These are phyloP conservation scores for Creolimax fragrantissima DNA, from an alignment of 78 protist genomes.

Conservation along the genomic window DNA sequence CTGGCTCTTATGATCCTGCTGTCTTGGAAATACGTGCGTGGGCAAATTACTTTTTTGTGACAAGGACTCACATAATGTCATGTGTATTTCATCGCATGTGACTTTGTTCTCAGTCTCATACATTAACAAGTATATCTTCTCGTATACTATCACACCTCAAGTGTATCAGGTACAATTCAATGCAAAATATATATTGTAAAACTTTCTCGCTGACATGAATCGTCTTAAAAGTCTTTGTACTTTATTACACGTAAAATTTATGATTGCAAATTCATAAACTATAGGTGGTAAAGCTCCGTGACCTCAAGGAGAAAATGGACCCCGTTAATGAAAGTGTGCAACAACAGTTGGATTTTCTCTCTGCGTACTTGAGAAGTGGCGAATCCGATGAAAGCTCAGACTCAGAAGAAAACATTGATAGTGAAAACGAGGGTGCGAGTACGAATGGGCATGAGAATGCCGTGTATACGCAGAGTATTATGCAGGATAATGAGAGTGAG, in stretches of 20 bases:
- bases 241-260: no score
- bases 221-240: no score
- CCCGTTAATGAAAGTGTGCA: conserved; percentile 49
- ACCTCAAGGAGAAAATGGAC: conserved; percentile 51
- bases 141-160: no score
- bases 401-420: not conserved
- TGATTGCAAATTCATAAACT: no score
- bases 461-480: not conserved
- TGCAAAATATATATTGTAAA: no score
- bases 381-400: not conserved
- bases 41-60: no score
- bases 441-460: not conserved
- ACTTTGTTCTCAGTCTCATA: no score
- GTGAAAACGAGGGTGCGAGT: not conserved
- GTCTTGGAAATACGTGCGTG: not conserved
- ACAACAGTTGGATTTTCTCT: not conserved
- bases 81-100: no score
- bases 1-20: not conserved
- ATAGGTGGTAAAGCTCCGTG: conserved; percentile 62
- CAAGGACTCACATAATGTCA: no score
- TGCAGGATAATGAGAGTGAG: not conserved
- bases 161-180: no score
- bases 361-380: not conserved
- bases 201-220: no score
- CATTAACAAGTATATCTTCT: no score